These are phyloP conservation scores for Pisolithus microcarpus DNA, from an alignment of 768 basidiomycete genomes.

Conservation along the genomic window DNA sequence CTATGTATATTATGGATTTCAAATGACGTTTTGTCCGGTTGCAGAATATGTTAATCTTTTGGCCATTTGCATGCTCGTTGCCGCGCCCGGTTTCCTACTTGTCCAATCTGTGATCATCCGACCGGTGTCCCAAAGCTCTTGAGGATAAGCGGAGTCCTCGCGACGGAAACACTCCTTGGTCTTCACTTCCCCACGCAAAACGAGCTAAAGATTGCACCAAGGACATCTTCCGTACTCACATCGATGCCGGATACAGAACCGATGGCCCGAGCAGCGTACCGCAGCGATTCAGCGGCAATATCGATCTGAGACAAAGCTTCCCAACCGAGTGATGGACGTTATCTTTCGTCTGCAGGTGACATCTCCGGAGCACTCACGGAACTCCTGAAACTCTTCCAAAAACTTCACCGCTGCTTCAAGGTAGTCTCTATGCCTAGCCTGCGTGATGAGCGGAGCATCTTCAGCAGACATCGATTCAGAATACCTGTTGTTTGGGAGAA, in stretches of 20 bases:
- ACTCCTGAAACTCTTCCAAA: constrained; percentile 24
- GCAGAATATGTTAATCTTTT: too few species aligned
- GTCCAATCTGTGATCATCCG: too few species aligned
- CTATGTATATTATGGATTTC: too few species aligned
- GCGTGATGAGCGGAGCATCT: constrained; percentile 59
- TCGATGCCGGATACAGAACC: constrained; percentile 69
- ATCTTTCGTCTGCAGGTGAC: background rate
- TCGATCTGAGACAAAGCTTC: constrained; percentile 66
- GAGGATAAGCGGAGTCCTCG: too few species aligned
- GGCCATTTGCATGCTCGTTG: too few species aligned
- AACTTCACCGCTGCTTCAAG: constrained; percentile 53
- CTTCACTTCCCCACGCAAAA: constrained; percentile 84
- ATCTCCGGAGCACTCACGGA: constrained; percentile 14
- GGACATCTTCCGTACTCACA: constrained; percentile 75
- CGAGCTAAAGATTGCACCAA: constrained; percentile 75
- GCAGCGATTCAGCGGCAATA: constrained; percentile 77
- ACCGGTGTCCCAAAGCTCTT: too few species aligned
- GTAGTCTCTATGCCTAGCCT: constrained; percentile 72
- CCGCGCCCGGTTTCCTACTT: too few species aligned
- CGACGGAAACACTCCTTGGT: background rate
- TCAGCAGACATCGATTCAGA: constrained; percentile 15
- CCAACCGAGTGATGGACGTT: background rate
- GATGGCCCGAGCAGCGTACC: constrained; percentile 79
- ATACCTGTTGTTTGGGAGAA: constrained; percentile 8
- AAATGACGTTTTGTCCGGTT: too few species aligned